A percentile compares a stretch with the other conserved stretches of the same genome.
phyloP scores from a whole-genome alignment of 257 asterid species.

The Solanum dulcamara region DNA sequence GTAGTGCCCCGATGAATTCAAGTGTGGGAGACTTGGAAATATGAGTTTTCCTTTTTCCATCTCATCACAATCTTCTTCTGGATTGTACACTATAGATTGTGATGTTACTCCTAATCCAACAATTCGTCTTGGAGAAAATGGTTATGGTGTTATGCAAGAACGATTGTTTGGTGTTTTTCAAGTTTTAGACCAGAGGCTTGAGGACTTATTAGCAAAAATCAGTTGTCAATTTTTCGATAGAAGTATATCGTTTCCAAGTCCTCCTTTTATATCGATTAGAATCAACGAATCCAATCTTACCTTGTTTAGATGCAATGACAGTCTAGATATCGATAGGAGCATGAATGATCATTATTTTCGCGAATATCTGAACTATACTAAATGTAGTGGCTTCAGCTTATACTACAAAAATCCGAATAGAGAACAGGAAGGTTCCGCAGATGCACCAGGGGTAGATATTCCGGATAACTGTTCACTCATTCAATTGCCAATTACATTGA shows the following conservation, averaged over 20 bases:
- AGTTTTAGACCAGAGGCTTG: neutral
- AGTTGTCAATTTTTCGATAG: neutral
- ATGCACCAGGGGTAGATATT: neutral
- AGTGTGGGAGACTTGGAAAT: neutral
- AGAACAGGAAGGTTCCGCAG: neutral
- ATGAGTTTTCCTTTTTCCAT: neutral
- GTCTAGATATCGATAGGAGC: neutral
- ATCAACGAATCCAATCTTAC: neutral
- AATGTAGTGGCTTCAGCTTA: neutral
- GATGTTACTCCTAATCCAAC: neutral
- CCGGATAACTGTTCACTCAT: neutral
- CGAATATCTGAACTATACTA: neutral
- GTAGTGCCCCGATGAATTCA: accelerated
- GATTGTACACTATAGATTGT: neutral
- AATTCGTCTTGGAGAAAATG: neutral
- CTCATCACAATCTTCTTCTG: neutral
- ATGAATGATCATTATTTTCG: neutral
- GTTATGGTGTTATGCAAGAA: neutral
- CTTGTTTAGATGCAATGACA: neutral
- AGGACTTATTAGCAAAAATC: neutral
- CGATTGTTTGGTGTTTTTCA: neutral
- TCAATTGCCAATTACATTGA: neutral
- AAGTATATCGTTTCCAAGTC: neutral
- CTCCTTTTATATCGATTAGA: neutral
- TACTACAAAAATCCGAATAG: neutral